A percentile compares a stretch with the other conserved stretches of the same genome.
Conservation (phyloP, 2,329 filamentous ascomycete genomes). For the Penicillium hesseltinei region DNA sequence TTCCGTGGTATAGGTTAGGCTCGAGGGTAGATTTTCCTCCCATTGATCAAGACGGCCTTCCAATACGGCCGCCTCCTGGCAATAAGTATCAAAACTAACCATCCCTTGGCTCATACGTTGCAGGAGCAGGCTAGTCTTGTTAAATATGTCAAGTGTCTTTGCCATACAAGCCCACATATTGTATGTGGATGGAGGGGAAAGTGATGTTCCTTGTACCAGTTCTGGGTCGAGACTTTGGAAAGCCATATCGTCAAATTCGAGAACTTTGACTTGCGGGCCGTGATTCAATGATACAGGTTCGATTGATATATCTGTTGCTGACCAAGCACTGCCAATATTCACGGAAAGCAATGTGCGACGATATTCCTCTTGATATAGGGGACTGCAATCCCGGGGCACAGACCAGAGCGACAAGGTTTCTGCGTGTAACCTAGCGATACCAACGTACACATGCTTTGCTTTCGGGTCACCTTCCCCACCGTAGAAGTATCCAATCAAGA, state of each 20-base stretch:
- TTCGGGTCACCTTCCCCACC: conserved; percentile 20
- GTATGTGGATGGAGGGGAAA: too few species aligned
- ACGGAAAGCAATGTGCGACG: conserved; percentile 23
- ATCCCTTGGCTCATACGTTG: conserved; percentile 14
- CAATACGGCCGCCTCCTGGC: conserved; percentile 9
- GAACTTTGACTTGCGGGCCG: too few species aligned
- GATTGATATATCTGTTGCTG: too few species aligned
- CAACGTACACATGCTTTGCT: conserved; percentile 22
- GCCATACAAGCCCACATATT: conserved; percentile 22
- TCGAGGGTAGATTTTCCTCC: conserved; percentile 12
- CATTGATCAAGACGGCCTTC: conserved; percentile 17
- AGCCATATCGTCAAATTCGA: too few species aligned
- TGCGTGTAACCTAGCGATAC: conserved; percentile 22
- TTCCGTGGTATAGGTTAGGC: conserved; percentile 11
- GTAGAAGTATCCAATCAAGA: conserved; percentile 20
- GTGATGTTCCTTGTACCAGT: too few species aligned
- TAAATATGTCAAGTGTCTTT: conserved; percentile 17
- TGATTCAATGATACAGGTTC: too few species aligned
- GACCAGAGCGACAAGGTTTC: conserved; percentile 14
- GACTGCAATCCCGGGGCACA: neutral
- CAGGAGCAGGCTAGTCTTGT: conserved; percentile 16
- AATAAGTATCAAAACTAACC: conserved; percentile 20
- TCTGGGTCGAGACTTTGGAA: too few species aligned
- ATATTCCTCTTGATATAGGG: conserved; percentile 16
- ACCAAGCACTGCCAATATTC: conserved; percentile 1